Conservation (phyloP, 1,284 basidiomycete genomes). For the Sparassis latifolia region DNA sequence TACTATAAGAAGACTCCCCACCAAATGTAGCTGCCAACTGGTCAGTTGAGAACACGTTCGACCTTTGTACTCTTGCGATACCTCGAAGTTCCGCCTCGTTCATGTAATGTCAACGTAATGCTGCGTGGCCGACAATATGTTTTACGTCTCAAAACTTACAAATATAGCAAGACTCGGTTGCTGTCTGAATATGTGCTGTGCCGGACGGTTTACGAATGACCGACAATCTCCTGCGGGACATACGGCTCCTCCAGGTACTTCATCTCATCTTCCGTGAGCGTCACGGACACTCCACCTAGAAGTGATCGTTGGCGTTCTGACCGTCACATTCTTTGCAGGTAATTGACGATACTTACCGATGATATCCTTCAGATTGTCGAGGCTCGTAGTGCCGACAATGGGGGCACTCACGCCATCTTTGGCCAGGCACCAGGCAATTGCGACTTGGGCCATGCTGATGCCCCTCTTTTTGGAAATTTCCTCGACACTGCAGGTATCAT, state of each 20-base stretch:
- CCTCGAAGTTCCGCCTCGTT: no score
- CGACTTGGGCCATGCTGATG: slow-evolving; percentile 32
- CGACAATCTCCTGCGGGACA: slow-evolving; percentile 5
- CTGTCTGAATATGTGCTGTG: no score
- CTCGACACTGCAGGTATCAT: slow-evolving; percentile 25
- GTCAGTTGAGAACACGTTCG: no score
- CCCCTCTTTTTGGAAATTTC: slow-evolving; percentile 29
- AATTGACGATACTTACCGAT: slow-evolving; percentile 13
- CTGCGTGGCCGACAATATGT: no score
- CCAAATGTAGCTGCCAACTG: no score
- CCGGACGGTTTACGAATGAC: not conserved
- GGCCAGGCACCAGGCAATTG: slow-evolving; percentile 29
- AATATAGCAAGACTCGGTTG: no score
- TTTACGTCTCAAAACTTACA: no score
- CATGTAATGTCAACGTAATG: no score
- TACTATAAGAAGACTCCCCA: no score
- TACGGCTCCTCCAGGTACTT: slow-evolving; percentile 15
- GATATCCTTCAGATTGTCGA: slow-evolving; percentile 28
- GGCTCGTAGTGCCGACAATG: slow-evolving; percentile 32
- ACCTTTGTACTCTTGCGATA: no score
- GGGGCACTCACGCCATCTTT: slow-evolving; percentile 28
- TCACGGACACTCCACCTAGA: slow-evolving; percentile 20
- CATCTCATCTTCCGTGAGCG: slow-evolving; percentile 2
- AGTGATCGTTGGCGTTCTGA: not conserved
- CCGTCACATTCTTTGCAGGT: not conserved